phyloP scores from a whole-genome alignment of 495 filamentous ascomycete genomes.

The Aspergillus steynii region DNA sequence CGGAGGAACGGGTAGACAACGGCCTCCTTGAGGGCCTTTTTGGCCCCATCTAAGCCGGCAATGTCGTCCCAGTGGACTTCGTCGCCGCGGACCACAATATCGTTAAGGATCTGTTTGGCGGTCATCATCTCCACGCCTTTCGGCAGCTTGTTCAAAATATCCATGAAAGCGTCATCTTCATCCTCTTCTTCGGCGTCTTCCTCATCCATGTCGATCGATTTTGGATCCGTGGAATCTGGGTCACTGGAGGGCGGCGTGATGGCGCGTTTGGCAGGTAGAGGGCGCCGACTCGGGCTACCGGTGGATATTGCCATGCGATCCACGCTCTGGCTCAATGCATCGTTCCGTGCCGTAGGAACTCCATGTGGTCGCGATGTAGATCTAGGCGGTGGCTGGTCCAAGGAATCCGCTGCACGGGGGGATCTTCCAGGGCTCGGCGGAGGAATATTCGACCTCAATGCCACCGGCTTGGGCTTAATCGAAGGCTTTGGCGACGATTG shows the following conservation, averaged over 20 bases:
- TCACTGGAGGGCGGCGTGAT: constrained; percentile 49
- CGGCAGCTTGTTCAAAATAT: constrained; percentile 73
- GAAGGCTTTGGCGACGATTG: constrained; percentile 34
- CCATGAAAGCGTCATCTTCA: constrained; percentile 50
- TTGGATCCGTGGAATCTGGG: constrained; percentile 38
- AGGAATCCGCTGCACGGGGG: constrained; percentile 14
- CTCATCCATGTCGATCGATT: constrained; percentile 30
- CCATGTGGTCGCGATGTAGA: constrained; percentile 25
- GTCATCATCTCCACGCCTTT: constrained; percentile 77
- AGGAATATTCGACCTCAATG: constrained; percentile 30
- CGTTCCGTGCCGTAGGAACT: constrained; percentile 22
- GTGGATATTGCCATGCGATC: constrained; percentile 30
- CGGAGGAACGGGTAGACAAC: constrained; percentile 97
- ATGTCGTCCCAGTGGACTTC: constrained; percentile 96
- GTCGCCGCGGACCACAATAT: constrained; percentile 93
- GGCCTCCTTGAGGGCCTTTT: constrained; percentile 89
- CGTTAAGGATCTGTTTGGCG: constrained; percentile 89
- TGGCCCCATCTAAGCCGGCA: constrained; percentile 86
- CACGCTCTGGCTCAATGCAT: constrained; percentile 25
- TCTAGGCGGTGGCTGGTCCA: constrained; percentile 25
- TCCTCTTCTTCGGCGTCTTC: constrained; percentile 39
- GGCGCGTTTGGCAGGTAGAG: constrained; percentile 25
- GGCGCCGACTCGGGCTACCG: constrained; percentile 26
- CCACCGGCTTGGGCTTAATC: constrained; percentile 39
- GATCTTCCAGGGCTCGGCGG: constrained; percentile 26